phyloP scores from a whole-genome alignment of 176 grass and related monocot species.

The Rhipidocladum racemiflorum region DNA sequence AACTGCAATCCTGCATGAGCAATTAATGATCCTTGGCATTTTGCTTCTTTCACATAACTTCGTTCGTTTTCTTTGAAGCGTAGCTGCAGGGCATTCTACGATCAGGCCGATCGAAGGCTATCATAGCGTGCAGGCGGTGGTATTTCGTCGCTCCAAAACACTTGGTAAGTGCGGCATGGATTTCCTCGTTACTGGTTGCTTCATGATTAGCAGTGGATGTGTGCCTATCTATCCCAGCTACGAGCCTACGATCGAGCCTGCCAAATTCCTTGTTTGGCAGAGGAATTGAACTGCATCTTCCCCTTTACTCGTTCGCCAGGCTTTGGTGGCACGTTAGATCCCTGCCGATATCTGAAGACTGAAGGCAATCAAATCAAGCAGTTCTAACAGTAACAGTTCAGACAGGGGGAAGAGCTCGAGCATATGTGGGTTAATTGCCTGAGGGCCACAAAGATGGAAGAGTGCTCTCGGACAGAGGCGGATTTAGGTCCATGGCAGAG shows the following conservation, averaged over 20 bases:
- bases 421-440: too few relatives aligned
- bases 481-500: too few relatives aligned
- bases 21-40: constrained; percentile 6
- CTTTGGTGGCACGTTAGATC: not conserved
- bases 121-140: not conserved
- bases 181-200: not conserved
- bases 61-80: constrained; percentile 1
- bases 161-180: not conserved
- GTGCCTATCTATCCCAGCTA: not conserved
- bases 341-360: too few relatives aligned
- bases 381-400: not conserved
- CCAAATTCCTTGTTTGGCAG: not conserved
- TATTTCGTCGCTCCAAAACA: not conserved
- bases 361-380: too few relatives aligned
- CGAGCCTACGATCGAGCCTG: not conserved
- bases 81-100: not conserved
- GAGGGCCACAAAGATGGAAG: too few relatives aligned
- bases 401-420: too few relatives aligned
- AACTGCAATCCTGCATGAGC: not conserved
- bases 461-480: too few relatives aligned
- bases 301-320: not conserved
- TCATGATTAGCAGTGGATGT: not conserved
- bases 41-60: constrained; percentile 28
- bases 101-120: not conserved
- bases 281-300: not conserved